Base-by-base conservation (phyloP, 768 basidiomycete genomes). In the Leccinum pellstonianum region DNA sequence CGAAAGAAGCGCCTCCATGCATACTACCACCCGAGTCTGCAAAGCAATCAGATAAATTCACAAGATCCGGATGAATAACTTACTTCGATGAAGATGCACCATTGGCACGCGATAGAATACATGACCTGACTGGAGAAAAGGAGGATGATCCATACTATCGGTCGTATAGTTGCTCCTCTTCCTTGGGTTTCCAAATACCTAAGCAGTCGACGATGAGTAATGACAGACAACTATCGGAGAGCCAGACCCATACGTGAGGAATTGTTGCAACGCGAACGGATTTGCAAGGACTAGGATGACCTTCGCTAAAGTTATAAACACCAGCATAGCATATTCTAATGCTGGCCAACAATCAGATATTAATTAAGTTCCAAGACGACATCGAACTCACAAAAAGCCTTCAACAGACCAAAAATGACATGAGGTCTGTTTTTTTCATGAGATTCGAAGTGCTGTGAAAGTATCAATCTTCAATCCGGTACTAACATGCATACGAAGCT, bases 141-240 rank as follows among this genome's bases (percentile, higher is more conserved):
- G 66, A 75, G 72, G 0, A 73, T 27, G n/a, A 90, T 80, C 88
- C 88, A 90, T 6, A 88, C 81, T 81, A 86, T 87, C 1, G 89
- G 89, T 43, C 80, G 79, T 29, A 85, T 69, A 12, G 72, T 66
- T 0, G 85, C 77, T 25, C 71, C 77, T 59, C 78, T 66, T 1
- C 83, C 83, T 15, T 75, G 72, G 1, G 71, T 77, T 73, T 90
- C 87, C 23, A 91, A 72, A 66, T 88, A 85, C 46, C 82, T 86
- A 54, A 38, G 8, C 27, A 15, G 15, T 21, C 15, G 27, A 15
- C 47, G 37, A 19, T 52, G 19, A 61, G 17, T 23, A 23, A 27
- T 21, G 38, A 1, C 19, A 10, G 31, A 56, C 10, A 6, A 21
- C 51, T 6, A 19, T 1, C 5, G 21, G 21, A 47, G 31, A 23